A percentile compares a stretch with the other conserved stretches of the same genome.
These are phyloP conservation scores for Alternaria sp. DNA, from an alignment of 2,329 filamentous ascomycete genomes.

Conservation along the genomic window DNA sequence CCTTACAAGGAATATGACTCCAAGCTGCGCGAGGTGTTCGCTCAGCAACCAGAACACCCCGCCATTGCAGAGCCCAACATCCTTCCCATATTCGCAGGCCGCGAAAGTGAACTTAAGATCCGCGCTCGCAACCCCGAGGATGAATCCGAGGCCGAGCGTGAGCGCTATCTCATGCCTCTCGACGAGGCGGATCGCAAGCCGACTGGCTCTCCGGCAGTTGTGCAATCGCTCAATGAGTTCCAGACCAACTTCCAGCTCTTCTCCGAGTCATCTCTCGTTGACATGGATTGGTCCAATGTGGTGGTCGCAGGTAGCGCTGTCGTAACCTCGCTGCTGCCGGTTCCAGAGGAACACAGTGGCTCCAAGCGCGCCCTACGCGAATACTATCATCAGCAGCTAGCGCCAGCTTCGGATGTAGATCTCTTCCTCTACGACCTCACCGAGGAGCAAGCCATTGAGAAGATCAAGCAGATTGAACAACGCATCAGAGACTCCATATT, in stretches of 20 bases:
- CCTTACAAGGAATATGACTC: constrained; percentile 74
- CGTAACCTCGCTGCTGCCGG: constrained; percentile 75
- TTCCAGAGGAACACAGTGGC: constrained; percentile 56
- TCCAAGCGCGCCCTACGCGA: constrained; percentile 51
- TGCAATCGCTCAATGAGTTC: constrained; percentile 71
- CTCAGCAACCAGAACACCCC: constrained; percentile 69
- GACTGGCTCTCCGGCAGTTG: constrained; percentile 70
- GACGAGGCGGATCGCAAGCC: constrained; percentile 65
- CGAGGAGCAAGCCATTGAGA: constrained; percentile 78
- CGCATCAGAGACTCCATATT: constrained; percentile 78
- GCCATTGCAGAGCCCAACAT: constrained; percentile 67
- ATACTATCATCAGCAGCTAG: constrained; percentile 82
- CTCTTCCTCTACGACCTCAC: constrained; percentile 82
- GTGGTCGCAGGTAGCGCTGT: constrained; percentile 83
- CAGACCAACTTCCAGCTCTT: constrained; percentile 81
- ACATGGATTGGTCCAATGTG: constrained; percentile 82
- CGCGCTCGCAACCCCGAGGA: constrained; percentile 64
- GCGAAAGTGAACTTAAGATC: constrained; percentile 63
- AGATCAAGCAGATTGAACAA: constrained; percentile 82
- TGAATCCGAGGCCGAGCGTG: constrained; percentile 66
- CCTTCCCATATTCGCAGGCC: constrained; percentile 67
- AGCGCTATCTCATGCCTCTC: constrained; percentile 73
- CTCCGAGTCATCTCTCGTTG: constrained; percentile 76
- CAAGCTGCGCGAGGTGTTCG: constrained; percentile 69
- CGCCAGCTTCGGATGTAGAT: constrained; percentile 85